phyloP scores from a whole-genome alignment of 257 asterid species.

The Marsdenia floribunda region DNA sequence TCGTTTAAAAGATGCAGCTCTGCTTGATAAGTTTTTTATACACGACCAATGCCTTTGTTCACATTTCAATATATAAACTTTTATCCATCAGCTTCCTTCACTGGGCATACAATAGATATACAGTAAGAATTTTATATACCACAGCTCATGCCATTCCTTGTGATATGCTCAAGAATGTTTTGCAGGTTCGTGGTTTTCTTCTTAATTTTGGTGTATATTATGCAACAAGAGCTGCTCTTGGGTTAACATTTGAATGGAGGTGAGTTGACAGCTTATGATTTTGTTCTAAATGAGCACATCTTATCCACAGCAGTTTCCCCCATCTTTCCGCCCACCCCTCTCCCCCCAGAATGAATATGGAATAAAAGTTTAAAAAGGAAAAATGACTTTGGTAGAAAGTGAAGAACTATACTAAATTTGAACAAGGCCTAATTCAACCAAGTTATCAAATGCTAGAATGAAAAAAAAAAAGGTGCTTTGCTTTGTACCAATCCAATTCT shows the following conservation, averaged over 20 bases:
- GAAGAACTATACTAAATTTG: background rate
- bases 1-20: background rate
- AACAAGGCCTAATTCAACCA: background rate
- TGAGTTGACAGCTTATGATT: conserved; percentile 23
- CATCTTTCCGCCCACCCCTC: background rate
- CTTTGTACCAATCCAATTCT: background rate
- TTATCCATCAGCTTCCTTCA: background rate
- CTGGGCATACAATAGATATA: background rate
- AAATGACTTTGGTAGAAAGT: background rate
- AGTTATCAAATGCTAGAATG: background rate
- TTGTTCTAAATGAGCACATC: background rate
- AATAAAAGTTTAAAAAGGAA: background rate
- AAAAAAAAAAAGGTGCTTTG: background rate
- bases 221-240: conserved; percentile 98
- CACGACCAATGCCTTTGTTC: background rate
- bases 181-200: conserved; percentile 93
- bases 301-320: background rate
- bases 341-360: background rate
- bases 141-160: background rate
- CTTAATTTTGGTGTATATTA: conserved; percentile 93
- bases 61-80: background rate
- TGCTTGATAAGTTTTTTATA: background rate
- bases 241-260: conserved; percentile 91
- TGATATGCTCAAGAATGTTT: conserved; percentile 2
- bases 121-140: background rate